phyloP scores from a whole-genome alignment of 164 flowering plant genomes.

The Piper longum region DNA sequence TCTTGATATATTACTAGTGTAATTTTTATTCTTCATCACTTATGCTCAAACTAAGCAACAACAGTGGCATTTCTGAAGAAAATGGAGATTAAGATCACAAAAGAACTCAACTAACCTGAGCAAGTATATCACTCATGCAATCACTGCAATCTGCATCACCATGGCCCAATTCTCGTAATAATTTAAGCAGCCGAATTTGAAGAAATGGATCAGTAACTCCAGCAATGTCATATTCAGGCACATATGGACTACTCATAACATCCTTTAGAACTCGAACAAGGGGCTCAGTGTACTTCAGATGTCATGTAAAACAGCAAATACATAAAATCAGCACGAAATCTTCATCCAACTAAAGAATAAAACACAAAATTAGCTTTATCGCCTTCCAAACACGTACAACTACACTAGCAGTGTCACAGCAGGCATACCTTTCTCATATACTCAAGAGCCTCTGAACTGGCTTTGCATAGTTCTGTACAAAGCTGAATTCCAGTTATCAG shows the following conservation, averaged over 20 bases:
- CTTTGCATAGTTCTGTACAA: constrained; percentile 80
- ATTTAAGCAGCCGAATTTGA: constrained; percentile 76
- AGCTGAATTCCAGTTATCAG: constrained; percentile 87
- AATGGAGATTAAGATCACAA: not conserved
- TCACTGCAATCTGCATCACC: constrained; percentile 98
- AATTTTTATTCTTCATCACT: no score
- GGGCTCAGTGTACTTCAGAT: constrained; percentile 68
- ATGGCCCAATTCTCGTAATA: constrained; percentile 69
- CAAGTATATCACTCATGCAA: constrained; percentile 94
- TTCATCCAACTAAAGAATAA: no score
- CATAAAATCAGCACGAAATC: not conserved
- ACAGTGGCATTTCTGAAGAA: not conserved
- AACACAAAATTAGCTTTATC: not conserved
- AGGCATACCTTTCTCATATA: constrained; percentile 66
- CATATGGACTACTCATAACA: constrained; percentile 81
- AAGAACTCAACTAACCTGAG: constrained; percentile 57
- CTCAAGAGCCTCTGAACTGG: constrained; percentile 84
- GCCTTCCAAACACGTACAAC: not conserved
- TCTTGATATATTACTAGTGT: no score
- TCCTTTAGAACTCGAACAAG: constrained; percentile 80
- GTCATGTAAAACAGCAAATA: constrained; percentile 8
- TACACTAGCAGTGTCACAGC: not conserved
- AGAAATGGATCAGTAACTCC: constrained; percentile 98
- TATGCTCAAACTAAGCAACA: no score
- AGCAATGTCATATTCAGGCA: constrained; percentile 92